Conservation (phyloP, 805 yeast genomes). For the Monosporozyma aquatica region DNA sequence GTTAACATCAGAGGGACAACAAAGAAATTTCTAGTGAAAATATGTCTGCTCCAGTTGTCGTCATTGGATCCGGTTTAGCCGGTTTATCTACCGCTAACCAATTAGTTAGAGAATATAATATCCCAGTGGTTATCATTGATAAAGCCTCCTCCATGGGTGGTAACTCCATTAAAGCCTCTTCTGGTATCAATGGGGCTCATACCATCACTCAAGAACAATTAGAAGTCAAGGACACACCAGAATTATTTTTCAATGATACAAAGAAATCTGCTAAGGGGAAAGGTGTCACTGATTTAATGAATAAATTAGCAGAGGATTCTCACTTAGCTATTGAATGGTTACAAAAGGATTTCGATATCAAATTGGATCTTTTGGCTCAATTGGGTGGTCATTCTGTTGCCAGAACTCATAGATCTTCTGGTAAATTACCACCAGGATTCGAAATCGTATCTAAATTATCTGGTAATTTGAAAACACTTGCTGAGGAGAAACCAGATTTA, state of each 20-base stretch:
- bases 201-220: slow-evolving; percentile 50
- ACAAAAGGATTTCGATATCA: slow-evolving; percentile 51
- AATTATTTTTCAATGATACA: slow-evolving; percentile 57
- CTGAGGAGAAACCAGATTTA: slow-evolving; percentile 22
- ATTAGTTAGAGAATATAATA: slow-evolving; percentile 30
- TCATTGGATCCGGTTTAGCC: slow-evolving; percentile 51
- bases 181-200: slow-evolving; percentile 62
- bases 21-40: no score
- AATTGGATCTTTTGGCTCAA: slow-evolving; percentile 59
- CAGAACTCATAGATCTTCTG: slow-evolving; percentile 71
- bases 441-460: slow-evolving; percentile 43
- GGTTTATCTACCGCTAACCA: slow-evolving; percentile 41
- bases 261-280: slow-evolving; percentile 53
- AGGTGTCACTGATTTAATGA: slow-evolving; percentile 51
- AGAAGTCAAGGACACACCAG: slow-evolving; percentile 46
- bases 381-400: slow-evolving; percentile 77
- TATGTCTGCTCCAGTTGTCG: slow-evolving; percentile 29
- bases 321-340: slow-evolving; percentile 68
- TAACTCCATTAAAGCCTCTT: slow-evolving; percentile 52
- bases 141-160: slow-evolving; percentile 45
- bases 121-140: slow-evolving; percentile 40
- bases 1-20: no score
- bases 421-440: slow-evolving; percentile 49
- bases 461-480: slow-evolving; percentile 30
- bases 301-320: slow-evolving; percentile 51